Evolutionary conservation across 2,329 filamentous ascomycete species (phyloP), one percentile per base, ranked within the genome.

Genomic region (Periconia sp.): DNA sequence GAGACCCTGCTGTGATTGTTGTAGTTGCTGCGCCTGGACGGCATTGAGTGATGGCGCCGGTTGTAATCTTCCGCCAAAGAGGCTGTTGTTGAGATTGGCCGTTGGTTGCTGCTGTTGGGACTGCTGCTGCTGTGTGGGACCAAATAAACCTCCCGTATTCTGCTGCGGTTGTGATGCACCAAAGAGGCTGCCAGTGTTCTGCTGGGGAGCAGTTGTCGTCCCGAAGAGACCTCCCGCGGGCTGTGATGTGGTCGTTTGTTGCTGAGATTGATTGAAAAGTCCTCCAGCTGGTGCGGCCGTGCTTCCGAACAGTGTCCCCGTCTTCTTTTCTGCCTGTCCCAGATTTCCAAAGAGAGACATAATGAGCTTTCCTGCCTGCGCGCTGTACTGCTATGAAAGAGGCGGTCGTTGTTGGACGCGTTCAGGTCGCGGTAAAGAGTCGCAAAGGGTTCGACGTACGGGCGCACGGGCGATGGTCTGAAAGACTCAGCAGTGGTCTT

Each of bases 121-220:
- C 9, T 76, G 77, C 43, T 77, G 66, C 52, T 76, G 69, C 52
- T 76, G 69, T 48, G 69, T 63, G 33, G 78, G 60, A 2, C 56
- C 75, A 33, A 63, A 66, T 26, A 65, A 32, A 38, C 56, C 59
- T 42, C 73, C 69, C 34, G 67, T 61, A 47, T 71, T 70, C 28
- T 65, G 60, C 38, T 60, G 59, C 30, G 52, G 54, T 21, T 51
- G 56, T 10, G 52, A 22, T 26, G 46, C 42, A 7, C 60, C 57
- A 34, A 68, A 67, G 2, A 66, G 42, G 22, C 54, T 56, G 2
- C 46, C 35, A 15, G 43, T 48, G 16, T 45, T 24, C 25, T 54
- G 52, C 8, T 54, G 48, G n/a, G 43, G 35, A 31, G 40, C 22
- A 12, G 44, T 31, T 19, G 49, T 39, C 15, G 34, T 31, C 21